phyloP scores from a whole-genome alignment of 1,284 basidiomycete species.

The Moniliophthora roreri region DNA sequence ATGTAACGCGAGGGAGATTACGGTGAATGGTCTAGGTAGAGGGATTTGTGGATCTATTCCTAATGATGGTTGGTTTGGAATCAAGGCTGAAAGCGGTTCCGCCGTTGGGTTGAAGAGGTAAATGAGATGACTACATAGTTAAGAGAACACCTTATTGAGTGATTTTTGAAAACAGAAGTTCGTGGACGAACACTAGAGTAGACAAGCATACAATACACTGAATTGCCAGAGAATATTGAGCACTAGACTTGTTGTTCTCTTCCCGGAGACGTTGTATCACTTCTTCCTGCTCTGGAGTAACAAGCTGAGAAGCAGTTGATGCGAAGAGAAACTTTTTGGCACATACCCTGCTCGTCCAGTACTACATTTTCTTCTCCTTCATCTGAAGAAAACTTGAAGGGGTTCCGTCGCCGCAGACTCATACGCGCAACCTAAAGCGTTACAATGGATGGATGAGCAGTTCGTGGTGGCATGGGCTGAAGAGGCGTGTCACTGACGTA shows the following conservation, averaged over 20 bases:
- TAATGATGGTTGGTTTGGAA: slow-evolving; percentile 28
- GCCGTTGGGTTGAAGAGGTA: slow-evolving; percentile 35
- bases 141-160: slow-evolving; percentile 4
- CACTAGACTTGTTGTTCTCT: slow-evolving; percentile 38
- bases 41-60: slow-evolving; percentile 30
- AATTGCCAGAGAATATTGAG: slow-evolving; percentile 33
- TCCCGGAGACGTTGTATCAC: slow-evolving; percentile 41
- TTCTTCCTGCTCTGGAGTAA: slow-evolving; percentile 50
- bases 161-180: neutral
- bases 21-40: slow-evolving; percentile 38
- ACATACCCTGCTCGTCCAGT: slow-evolving; percentile 53
- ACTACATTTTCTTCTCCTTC: slow-evolving; percentile 29
- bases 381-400: slow-evolving; percentile 38
- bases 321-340: neutral
- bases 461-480: too few relatives aligned
- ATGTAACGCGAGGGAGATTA: slow-evolving; percentile 47
- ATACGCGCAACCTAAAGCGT: too few relatives aligned
- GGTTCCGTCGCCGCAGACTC: slow-evolving; percentile 39
- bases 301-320: neutral
- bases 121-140: slow-evolving; percentile 37
- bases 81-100: slow-evolving; percentile 45
- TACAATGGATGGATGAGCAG: too few relatives aligned
- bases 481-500: too few relatives aligned
- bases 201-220: slow-evolving; percentile 43
- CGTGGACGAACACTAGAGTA: slow-evolving; percentile 39